Conservation (phyloP, 192 early-diverging fungal species). For the Anaeromyces robustus region DNA sequence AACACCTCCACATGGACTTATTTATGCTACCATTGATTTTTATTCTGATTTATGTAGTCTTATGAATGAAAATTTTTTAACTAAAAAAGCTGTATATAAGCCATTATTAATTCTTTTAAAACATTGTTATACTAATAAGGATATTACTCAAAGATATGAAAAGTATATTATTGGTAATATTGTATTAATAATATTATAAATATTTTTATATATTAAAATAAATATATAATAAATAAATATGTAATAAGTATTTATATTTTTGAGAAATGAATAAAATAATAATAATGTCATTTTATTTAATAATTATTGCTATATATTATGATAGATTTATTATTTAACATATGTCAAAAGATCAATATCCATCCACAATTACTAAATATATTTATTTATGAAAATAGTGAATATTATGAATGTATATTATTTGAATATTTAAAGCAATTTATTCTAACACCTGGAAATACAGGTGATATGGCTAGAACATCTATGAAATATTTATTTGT, state of each 20-base stretch:
- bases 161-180: background rate
- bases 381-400: background rate
- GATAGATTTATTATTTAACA: background rate
- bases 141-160: background rate
- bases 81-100: background rate
- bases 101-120: background rate
- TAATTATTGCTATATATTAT: too few species aligned
- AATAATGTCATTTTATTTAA: too few species aligned
- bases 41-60: background rate
- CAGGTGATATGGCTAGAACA: background rate
- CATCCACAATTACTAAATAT: background rate
- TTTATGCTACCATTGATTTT: background rate
- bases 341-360: background rate
- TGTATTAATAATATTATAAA: too few species aligned
- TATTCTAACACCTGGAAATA: background rate
- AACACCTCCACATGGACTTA: background rate
- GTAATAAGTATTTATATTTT: too few species aligned
- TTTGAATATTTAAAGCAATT: background rate
- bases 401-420: background rate
- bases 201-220: too few species aligned
- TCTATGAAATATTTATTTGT: background rate
- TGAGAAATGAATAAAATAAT: too few species aligned
- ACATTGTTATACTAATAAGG: background rate
- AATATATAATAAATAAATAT: too few species aligned
- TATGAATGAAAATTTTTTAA: background rate